These are phyloP conservation scores for Phialemonium atrogriseum DNA, from an alignment of 2,329 filamentous ascomycete species.

Conservation along the genomic window DNA sequence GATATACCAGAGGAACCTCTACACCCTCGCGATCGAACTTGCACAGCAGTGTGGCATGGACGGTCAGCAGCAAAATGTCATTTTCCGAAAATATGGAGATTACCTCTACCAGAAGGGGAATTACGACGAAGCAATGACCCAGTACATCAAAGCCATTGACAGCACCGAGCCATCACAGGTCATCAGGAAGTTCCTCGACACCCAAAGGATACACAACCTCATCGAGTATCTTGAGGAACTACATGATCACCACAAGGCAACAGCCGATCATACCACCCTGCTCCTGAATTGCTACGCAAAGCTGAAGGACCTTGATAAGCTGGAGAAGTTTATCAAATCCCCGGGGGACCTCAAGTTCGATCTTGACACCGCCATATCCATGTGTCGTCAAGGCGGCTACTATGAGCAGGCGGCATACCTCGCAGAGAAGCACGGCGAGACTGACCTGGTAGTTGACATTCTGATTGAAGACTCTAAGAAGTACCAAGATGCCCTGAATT, in stretches of 20 bases:
- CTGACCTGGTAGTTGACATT: constrained; percentile 90
- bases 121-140: constrained; percentile 97
- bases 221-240: constrained; percentile 96
- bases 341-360: constrained; percentile 94
- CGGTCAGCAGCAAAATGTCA: constrained; percentile 73
- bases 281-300: constrained; percentile 97
- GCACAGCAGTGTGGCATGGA: constrained; percentile 85
- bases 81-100: constrained; percentile 90
- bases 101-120: constrained; percentile 91
- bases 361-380: constrained; percentile 89
- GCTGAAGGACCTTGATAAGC: constrained; percentile 90
- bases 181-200: constrained; percentile 93
- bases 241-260: constrained; percentile 88
- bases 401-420: constrained; percentile 94
- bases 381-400: constrained; percentile 96
- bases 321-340: constrained; percentile 94
- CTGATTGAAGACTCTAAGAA: constrained; percentile 91
- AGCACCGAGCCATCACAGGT: constrained; percentile 94
- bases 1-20: constrained; percentile 88
- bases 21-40: constrained; percentile 82
- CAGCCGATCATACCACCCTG: constrained; percentile 89
- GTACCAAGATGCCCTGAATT: constrained; percentile 80
- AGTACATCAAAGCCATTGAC: constrained; percentile 93
- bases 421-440: constrained; percentile 88
- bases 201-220: constrained; percentile 92